phyloP scores from a whole-genome alignment of 768 basidiomycete species.

The Psilocybe sp. region DNA sequence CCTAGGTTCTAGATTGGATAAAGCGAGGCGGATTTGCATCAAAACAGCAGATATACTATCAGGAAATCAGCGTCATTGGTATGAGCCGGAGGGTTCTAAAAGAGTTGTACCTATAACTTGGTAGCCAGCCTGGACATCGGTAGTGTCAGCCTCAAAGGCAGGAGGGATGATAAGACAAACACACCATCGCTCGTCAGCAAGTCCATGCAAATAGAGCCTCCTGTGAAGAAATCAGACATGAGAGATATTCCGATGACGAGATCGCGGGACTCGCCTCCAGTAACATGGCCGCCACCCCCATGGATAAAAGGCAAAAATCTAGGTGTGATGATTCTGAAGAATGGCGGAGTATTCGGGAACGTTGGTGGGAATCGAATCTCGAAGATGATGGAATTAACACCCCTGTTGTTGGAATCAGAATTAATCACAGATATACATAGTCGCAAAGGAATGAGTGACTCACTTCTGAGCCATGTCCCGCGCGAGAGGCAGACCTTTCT shows the following conservation, averaged over 20 bases:
- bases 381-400: constrained; percentile 64
- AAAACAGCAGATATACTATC: constrained; percentile 47
- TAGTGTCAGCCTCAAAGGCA: neutral
- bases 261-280: constrained; percentile 40
- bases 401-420: constrained; percentile 26
- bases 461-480: constrained; percentile 53
- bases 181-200: constrained; percentile 60
- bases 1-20: constrained; percentile 62
- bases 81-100: neutral
- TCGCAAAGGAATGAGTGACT: constrained; percentile 17
- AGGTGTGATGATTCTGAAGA: constrained; percentile 73
- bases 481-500: constrained; percentile 55
- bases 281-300: constrained; percentile 71
- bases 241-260: neutral
- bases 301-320: constrained; percentile 69
- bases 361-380: constrained; percentile 68
- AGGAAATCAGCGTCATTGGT: neutral
- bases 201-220: constrained; percentile 78
- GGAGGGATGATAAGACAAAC: constrained; percentile 6
- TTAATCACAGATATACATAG: neutral
- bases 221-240: constrained; percentile 22
- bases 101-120: constrained; percentile 51
- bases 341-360: constrained; percentile 70
- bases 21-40: constrained; percentile 66
- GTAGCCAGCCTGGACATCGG: constrained; percentile 52